Percentiles rank a stretch among this genome's conserved stretches.
phyloP scores from a whole-genome alignment of 1,284 basidiomycete genomes.

The Ceratobasidium sp. region DNA sequence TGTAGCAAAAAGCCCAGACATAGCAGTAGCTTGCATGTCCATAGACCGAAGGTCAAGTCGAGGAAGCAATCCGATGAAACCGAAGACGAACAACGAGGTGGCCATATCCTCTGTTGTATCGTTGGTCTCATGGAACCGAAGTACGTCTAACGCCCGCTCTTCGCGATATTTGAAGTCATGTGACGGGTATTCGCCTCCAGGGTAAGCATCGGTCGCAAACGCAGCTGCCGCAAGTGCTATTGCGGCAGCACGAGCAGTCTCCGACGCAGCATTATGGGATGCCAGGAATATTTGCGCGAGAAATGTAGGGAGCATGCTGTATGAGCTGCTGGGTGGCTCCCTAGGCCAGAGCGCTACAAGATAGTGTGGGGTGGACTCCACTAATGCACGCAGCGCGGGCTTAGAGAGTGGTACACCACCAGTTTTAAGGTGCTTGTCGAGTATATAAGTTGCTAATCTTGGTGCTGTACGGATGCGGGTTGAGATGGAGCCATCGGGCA shows the following conservation, averaged over 20 bases:
- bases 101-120: not conserved
- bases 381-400: not conserved
- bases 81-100: not conserved
- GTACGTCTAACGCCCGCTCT: not conserved
- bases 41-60: not conserved
- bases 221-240: not conserved
- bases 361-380: not conserved
- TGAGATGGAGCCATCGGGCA: not conserved
- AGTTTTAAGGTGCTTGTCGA: not conserved
- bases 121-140: not conserved
- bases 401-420: not conserved
- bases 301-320: not conserved
- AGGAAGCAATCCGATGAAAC: not conserved
- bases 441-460: not conserved
- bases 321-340: not conserved
- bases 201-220: not conserved
- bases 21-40: not conserved
- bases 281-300: not conserved
- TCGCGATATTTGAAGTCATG: not conserved
- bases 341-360: not conserved
- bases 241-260: not conserved
- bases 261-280: not conserved
- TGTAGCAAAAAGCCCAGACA: not conserved
- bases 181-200: not conserved
- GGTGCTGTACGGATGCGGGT: not conserved